Conservation (phyloP, 2,329 filamentous ascomycete genomes). For the Sporothrix protearum region DNA sequence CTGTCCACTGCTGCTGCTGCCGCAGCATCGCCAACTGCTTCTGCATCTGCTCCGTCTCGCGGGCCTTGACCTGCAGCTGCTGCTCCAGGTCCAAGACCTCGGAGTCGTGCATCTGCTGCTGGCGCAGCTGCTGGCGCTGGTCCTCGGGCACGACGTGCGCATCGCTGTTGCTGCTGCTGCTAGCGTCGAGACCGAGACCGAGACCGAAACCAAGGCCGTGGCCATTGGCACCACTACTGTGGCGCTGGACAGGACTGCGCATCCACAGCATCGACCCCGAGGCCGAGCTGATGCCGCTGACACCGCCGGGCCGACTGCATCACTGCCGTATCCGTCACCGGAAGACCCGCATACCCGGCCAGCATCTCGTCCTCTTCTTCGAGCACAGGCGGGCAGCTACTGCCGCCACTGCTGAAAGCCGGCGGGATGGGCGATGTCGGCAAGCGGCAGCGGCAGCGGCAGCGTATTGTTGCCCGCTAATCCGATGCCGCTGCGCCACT, state of each 20-base stretch:
- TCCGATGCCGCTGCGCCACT: slow-evolving; percentile 16
- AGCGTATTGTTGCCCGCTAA: slow-evolving; percentile 16
- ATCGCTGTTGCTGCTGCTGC: background rate
- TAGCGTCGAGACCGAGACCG: background rate
- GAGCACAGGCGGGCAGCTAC: slow-evolving; percentile 40
- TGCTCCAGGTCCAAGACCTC: slow-evolving; percentile 14
- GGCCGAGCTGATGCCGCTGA: slow-evolving; percentile 29
- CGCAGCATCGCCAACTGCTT: background rate
- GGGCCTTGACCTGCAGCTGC: slow-evolving; percentile 19
- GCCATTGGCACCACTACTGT: background rate
- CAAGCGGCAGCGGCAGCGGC: too few species aligned
- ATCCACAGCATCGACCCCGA: slow-evolving; percentile 32
- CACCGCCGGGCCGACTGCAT: background rate
- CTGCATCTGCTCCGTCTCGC: slow-evolving; percentile 20
- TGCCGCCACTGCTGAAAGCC: slow-evolving; percentile 7
- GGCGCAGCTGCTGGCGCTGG: slow-evolving; percentile 16
- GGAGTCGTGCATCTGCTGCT: slow-evolving; percentile 11
- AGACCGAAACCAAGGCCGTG: too few species aligned
- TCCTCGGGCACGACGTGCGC: background rate
- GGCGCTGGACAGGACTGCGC: slow-evolving; percentile 27
- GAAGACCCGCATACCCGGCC: background rate
- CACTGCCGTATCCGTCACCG: background rate
- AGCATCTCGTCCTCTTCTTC: slow-evolving; percentile 38
- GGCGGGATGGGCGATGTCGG: slow-evolving; percentile 28
- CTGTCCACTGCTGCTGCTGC: background rate